Evolutionary conservation across 2,329 filamentous ascomycete species (phyloP), one percentile per base, ranked within the genome.

Genomic region (Hymenoscyphus linearis): DNA sequence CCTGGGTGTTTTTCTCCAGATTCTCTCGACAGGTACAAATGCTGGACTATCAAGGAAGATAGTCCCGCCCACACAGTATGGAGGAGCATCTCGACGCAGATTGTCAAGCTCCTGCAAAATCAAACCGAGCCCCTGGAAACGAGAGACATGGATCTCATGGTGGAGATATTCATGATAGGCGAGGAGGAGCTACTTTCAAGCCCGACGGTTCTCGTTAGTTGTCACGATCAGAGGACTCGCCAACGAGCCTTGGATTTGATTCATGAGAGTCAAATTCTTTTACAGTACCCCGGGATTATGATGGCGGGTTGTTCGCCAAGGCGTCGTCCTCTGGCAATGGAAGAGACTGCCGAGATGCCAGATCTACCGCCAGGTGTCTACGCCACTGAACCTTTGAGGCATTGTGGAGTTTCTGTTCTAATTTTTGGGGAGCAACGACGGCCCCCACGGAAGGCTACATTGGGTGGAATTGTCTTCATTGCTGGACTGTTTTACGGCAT

Each of bases 151-250:
- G 64, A 66, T 31, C 47, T 67, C 10, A 61, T 62, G 58, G 22
- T 65, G 4, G 62, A 67, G 40, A 64, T 64, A 18, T 67, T 64
- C 27, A 64, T 67, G 63, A 60, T 65, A 10, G 65, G 64, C 10
- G 35, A 56, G 36, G 58, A 60, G 16, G 27, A 25, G 35, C 26
- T 7, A 12, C 52, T 14, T 27, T 52, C 58, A 14, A 57, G 35
- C 25, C 65, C 65, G 9, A 65, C 60, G 3, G 57, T 67, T 25
- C 57, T 67, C 4, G 65, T 67, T 35, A 55, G 60, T 35, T 63
- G 60, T 31, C 58, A 65, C 36, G 61, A 44, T 52, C 61, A 57
- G 47, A 31, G 25, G 25, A 60, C 58, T n/a, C 61, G 65, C 2
- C 61, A 60, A 36, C 60, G 34, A 55, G 65, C 65, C 5, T 64